Conservation (phyloP, 2,329 filamentous ascomycete species). For the Venturiaceae sp. region DNA sequence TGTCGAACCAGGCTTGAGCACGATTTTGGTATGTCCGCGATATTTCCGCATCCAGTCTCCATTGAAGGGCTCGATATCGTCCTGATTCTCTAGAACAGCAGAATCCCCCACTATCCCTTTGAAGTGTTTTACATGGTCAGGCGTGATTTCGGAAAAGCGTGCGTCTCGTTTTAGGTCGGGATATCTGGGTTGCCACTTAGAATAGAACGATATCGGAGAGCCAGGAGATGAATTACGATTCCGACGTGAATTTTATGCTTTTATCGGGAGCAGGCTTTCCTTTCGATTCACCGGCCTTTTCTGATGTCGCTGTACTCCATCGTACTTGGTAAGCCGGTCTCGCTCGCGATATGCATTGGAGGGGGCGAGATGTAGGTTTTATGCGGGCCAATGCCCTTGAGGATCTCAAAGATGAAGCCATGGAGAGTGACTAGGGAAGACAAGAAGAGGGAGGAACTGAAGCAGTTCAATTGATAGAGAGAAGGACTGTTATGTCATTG, state of each 20-base stretch:
- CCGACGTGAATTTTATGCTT: conserved; percentile 66
- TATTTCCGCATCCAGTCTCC: conserved; percentile 99
- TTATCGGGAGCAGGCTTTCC: conserved; percentile 26
- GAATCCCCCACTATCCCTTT: conserved; percentile 70
- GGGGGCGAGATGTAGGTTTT: neutral
- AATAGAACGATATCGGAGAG: neutral
- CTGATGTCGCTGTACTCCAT: conserved; percentile 30
- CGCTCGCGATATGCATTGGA: neutral
- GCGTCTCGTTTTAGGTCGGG: conserved; percentile 72
- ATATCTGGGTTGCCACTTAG: conserved; percentile 36
- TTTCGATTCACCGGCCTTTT: conserved; percentile 24
- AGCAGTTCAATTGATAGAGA: neutral
- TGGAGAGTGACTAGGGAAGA: conserved; percentile 9
- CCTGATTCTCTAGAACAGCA: conserved; percentile 72
- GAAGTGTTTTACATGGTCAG: conserved; percentile 77
- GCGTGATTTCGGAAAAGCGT: conserved; percentile 62
- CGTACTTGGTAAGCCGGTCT: conserved; percentile 22
- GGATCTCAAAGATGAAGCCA: conserved; percentile 16
- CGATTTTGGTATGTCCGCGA: conserved; percentile 76
- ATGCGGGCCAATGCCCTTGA: neutral
- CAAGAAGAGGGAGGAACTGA: neutral
- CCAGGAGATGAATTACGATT: conserved; percentile 46
- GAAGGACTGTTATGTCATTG: neutral
- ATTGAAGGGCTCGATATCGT: conserved; percentile 85
- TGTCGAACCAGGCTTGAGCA: conserved; percentile 75